These are phyloP conservation scores for Fusarium dimerum DNA, from an alignment of 2,329 filamentous ascomycete genomes.

Conservation along the genomic window DNA sequence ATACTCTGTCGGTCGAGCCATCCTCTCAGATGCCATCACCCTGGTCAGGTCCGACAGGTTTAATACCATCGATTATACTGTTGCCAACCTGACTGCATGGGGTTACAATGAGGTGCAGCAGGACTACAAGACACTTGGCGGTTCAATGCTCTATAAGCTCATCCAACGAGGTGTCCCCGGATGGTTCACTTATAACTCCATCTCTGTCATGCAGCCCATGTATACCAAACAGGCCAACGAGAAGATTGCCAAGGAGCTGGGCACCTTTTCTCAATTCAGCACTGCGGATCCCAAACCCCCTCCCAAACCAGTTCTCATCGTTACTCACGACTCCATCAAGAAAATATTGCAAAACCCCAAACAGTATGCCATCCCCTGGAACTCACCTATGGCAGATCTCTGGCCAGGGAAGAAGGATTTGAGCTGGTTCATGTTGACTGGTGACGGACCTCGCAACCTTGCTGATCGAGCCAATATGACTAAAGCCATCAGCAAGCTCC, in stretches of 20 bases:
- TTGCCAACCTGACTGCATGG: conserved; percentile 44
- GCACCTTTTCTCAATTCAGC: conserved; percentile 35
- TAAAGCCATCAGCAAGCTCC: conserved; percentile 37
- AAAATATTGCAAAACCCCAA: conserved; percentile 34
- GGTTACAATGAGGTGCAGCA: conserved; percentile 39
- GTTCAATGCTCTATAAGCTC: conserved; percentile 48
- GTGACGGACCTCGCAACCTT: conserved; percentile 34
- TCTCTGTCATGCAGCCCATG: conserved; percentile 48
- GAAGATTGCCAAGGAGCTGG: conserved; percentile 40
- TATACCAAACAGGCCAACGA: conserved; percentile 45
- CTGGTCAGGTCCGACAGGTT: conserved; percentile 62
- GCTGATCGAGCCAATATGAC: conserved; percentile 32
- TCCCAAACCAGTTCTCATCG: conserved; percentile 29
- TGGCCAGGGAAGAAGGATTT: conserved; percentile 40
- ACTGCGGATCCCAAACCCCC: conserved; percentile 39
- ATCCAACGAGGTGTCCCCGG: conserved; percentile 47
- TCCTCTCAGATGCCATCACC: conserved; percentile 60
- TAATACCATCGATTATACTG: conserved; percentile 52
- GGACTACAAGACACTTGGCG: conserved; percentile 38
- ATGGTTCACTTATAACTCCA: conserved; percentile 45
- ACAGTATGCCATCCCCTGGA: conserved; percentile 38
- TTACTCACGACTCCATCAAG: conserved; percentile 30
- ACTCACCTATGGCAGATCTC: conserved; percentile 30
- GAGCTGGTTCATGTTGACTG: conserved; percentile 42
- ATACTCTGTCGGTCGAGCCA: conserved; percentile 55